Evolutionary conservation across 306 rosid genomes (phyloP), one percentile per base, ranked within the genome.

Genomic region (Ammopiptanthus mongolicus): DNA sequence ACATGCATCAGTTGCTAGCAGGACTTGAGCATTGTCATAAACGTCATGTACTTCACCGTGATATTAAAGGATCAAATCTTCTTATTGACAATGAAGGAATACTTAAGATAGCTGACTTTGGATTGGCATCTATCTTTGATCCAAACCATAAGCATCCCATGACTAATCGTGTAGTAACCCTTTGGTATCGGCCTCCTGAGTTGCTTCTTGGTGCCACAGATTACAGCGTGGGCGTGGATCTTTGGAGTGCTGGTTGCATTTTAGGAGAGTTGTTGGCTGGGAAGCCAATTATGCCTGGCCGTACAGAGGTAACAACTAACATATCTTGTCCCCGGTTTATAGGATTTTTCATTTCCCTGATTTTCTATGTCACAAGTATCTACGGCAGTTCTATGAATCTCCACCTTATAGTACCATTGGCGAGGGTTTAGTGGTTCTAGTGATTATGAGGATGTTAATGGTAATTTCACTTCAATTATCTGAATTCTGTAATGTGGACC

Each of bases 231-330:
- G 97, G 96, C 3, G 72, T 94, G 71, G 98, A 94, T 83, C 87
- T 94, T 33, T 94, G 98, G 98, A 94, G 98, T 68, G 97, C 96
- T 18, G 98, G 98, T 52, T 94, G 97, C 84, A 94, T 94, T 76
- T 83, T 94, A 71, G 97, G 97, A 21, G 98, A 94, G 88, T 81
- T 94, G 78, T 80, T 91, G 86, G 94, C 93, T 53, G 96, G 97
- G 87, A 91, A 86, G 83, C 97, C 98, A 82, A 88, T 94, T 69
- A 94, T 94, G 97, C 98, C 98, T 31, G 98, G 98, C 56, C 97
- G 98, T 70, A 94, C 96, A 21, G 98, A 94, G 98, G 98, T 94
- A 81, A 78, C 55, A 63, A 59, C 31, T 81, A 57, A 48, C 57
- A 57, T 55, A 18, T 77, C 62, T 75, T 66, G 14, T 65, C 53